Base-by-base conservation (phyloP, 345 rosid genomes). In the Citropsis articulata region DNA sequence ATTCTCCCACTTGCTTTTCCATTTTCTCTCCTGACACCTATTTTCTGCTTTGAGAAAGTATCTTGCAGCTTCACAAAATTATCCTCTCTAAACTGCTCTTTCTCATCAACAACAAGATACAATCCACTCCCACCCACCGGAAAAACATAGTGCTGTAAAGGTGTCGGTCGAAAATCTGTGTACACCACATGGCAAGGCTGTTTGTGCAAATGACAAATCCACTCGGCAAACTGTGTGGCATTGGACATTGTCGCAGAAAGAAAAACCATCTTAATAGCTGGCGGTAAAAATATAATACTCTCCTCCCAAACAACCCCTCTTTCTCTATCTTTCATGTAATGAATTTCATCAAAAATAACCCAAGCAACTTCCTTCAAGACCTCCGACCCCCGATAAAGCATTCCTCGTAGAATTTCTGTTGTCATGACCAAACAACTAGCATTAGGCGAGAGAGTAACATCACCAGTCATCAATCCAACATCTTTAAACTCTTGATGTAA, bases 271-370 rank as follows among this genome's bases (percentile, higher is more conserved):
- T 96, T 96, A 82, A 96, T 96, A 56, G 90, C 98, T 12, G 98
- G 97, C 0, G 98, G 98, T 89, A 96, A 79, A 87, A 94, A 96
- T 50, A 96, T 85, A 33, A 96, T 96, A 89, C 97, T 94, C 90
- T 94, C 99, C 75, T 96, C 98, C 99, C 99, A 96, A 69, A 96
- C 99, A 80, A 94, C 99, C 2, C 99, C 99, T 76, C 98, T 86
- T 83, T 96, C 99, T 68, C 98, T 89, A 83, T 96, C 99, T 81
- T 89, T 96, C 98, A 94, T 96, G 69, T 96, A 96, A 85, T 96
- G 99, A 66, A 96, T 96, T 83, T 96, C 99, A 82, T 96, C 99
- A 77, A 96, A 96, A 66, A 96, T 90, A 62, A 96, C 98, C 99
- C 99, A 96, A 3, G 98, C 91, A 83, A 96, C 99, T 87, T 96